These are phyloP conservation scores for Scalesia atractyloides DNA, from an alignment of 129 eudicot genomes.

Conservation along the genomic window DNA sequence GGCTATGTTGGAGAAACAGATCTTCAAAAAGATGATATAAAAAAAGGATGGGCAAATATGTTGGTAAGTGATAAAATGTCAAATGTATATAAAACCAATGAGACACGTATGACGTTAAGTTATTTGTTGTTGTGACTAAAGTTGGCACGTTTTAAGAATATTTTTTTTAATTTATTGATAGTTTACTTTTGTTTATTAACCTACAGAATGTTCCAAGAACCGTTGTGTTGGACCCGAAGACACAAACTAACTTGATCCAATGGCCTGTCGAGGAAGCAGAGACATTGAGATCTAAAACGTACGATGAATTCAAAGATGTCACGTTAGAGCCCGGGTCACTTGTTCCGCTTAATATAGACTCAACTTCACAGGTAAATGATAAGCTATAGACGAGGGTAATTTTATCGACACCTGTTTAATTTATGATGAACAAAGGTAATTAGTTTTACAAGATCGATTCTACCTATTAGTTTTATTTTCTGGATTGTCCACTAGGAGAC, in stretches of 20 bases:
- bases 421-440: too few relatives aligned
- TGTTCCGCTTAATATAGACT: conserved; percentile 35
- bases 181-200: background rate
- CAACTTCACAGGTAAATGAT: conserved; percentile 41
- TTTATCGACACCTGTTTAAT: too few relatives aligned
- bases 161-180: too few relatives aligned
- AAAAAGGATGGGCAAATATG: conserved; percentile 73
- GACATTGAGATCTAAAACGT: conserved; percentile 27
- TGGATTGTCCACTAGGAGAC: too few relatives aligned
- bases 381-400: background rate
- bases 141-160: too few relatives aligned
- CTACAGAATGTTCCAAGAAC: conserved; percentile 49
- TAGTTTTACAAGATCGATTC: too few relatives aligned
- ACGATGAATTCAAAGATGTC: conserved; percentile 13
- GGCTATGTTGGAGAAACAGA: conserved; percentile 72
- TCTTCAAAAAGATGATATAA: conserved; percentile 45
- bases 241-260: conserved; percentile 41
- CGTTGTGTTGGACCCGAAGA: conserved; percentile 40
- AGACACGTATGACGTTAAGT: too few relatives aligned
- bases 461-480: too few relatives aligned
- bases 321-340: conserved; percentile 36
- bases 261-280: conserved; percentile 57
- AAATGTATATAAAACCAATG: too few relatives aligned
- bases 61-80: conserved; percentile 38
- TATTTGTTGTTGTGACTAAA: too few relatives aligned